Evolutionary conservation across 2,329 filamentous ascomycete genomes (phyloP).

Genomic region (Cryoendolithus antarcticus): DNA sequence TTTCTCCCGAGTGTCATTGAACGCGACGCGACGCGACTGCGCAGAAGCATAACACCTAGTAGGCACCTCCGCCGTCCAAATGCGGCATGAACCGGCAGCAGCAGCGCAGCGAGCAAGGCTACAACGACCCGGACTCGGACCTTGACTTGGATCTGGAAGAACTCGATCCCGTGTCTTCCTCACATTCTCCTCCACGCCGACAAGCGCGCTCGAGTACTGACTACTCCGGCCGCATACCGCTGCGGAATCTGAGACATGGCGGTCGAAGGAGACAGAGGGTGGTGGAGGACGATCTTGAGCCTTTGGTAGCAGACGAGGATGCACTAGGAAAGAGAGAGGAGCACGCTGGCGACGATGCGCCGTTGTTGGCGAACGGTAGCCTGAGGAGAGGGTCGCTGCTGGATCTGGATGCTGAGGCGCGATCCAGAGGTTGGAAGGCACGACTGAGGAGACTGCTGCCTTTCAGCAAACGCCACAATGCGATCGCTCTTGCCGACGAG

Average conservation of each 20-base stretch:
- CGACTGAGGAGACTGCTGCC: slow-evolving; percentile 16
- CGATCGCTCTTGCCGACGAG: slow-evolving; percentile 13
- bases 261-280: slow-evolving; percentile 32
- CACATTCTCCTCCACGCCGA: slow-evolving; percentile 16
- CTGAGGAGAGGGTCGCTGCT: slow-evolving; percentile 7
- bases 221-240: slow-evolving; percentile 49
- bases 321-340: slow-evolving; percentile 12
- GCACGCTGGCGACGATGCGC: slow-evolving; percentile 48
- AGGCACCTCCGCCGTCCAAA: slow-evolving; percentile 8
- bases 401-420: slow-evolving; percentile 18
- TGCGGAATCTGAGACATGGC: slow-evolving; percentile 47
- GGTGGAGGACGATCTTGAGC: slow-evolving; percentile 50
- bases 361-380: slow-evolving; percentile 41
- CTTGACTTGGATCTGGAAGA: slow-evolving; percentile 67
- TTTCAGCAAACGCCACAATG: slow-evolving; percentile 10
- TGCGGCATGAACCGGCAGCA: slow-evolving; percentile 29
- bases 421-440: slow-evolving; percentile 10
- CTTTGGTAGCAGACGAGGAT: slow-evolving; percentile 46
- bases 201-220: slow-evolving; percentile 22
- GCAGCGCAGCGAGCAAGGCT: slow-evolving; percentile 32
- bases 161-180: slow-evolving; percentile 49
- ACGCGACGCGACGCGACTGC: not conserved
- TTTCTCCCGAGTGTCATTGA: too few relatives aligned
- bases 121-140: slow-evolving; percentile 52
- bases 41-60: not conserved